A percentile compares a stretch with the other conserved stretches of the same genome.
Evolutionary conservation across 1,139 yeast species (phyloP).

Genomic region (Lipomyces yarrowii): DNA sequence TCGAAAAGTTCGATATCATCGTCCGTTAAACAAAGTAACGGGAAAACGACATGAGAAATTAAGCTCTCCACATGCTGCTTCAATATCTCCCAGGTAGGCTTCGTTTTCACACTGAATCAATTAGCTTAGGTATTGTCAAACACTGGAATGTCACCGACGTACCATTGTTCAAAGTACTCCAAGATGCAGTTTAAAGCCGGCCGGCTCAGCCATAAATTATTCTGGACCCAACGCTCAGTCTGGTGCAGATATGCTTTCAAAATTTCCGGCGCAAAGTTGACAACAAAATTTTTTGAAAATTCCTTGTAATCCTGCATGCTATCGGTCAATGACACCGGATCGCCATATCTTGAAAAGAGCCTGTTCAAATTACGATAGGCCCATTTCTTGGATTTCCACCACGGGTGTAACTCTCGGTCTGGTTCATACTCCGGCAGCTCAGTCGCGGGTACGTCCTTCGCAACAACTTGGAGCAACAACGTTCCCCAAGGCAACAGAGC

Average conservation of each 20-base stretch:
- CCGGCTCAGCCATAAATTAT: slow-evolving; percentile 67
- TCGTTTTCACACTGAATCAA: slow-evolving; percentile 58
- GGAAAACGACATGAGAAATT: slow-evolving; percentile 74
- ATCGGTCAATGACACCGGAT: slow-evolving; percentile 41
- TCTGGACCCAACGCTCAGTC: slow-evolving; percentile 72
- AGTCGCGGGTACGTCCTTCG: slow-evolving; percentile 58
- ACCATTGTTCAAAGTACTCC: slow-evolving; percentile 60
- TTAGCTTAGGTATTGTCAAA: neutral
- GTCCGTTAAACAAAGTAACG: slow-evolving; percentile 73
- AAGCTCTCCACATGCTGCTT: slow-evolving; percentile 70
- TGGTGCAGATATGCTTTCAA: slow-evolving; percentile 63
- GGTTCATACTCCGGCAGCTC: slow-evolving; percentile 52
- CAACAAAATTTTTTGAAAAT: slow-evolving; percentile 42
- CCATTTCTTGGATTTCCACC: slow-evolving; percentile 91
- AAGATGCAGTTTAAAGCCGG: slow-evolving; percentile 68
- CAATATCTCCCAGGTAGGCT: slow-evolving; percentile 68
- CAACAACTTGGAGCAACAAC: slow-evolving; percentile 70
- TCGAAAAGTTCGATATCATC: slow-evolving; percentile 75
- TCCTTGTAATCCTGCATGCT: slow-evolving; percentile 39
- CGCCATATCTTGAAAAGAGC: slow-evolving; percentile 70
- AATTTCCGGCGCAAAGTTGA: slow-evolving; percentile 72
- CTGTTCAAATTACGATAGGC: slow-evolving; percentile 77
- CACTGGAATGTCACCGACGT: neutral
- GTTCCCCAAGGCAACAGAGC: slow-evolving; percentile 72
- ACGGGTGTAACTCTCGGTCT: slow-evolving; percentile 53